Evolutionary conservation across 345 rosid species (phyloP), one percentile per base, ranked within the genome.

Genomic region (Citrus trifoliata): DNA sequence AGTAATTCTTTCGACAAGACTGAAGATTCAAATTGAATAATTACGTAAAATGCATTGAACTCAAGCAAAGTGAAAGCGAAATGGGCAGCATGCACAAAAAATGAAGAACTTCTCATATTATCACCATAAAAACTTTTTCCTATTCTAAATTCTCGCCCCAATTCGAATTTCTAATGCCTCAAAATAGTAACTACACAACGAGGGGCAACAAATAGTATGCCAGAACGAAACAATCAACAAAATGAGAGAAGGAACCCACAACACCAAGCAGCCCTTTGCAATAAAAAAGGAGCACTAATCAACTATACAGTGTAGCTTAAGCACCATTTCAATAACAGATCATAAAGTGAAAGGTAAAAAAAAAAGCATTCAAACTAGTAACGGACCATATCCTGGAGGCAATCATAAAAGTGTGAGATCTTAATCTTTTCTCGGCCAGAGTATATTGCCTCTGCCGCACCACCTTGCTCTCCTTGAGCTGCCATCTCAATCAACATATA

Each of bases 401-500:
- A 91, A 78, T 90, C 95, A 7, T 85, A 89, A 79, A 96, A 96
- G 87, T 93, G 95, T 25, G 85, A 48, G 68, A 93, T 86, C 42
- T 87, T 82, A 32, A 96, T 92, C 89, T 93, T 96, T 71, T 90
- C 89, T 80, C 28, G 80, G 1, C 99, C 98, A 0, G 88, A 82
- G 84, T 78, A 94, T 77, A 92, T 88, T 18, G 94, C 93, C 81
- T 93, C 98, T 0, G 97, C 89, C 7, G 91, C 81, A 59, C 95
- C 97, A 62, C 98, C 98, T 3, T 68, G 81, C 79, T 90, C 93
- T 63, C 99, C 97, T 75, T 94, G 98, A 24, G 93, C 99, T 21
- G 98, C 99, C 99, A 96, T 96, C 80, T 96, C 98, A 30, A 94
- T 79, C 85, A 93, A 77, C 94, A 87, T 90, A 82, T 93, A 96